Evolutionary conservation across 2,329 filamentous ascomycete genomes (phyloP), one percentile per base, ranked within the genome.

Genomic region (Venturia carpophila): DNA sequence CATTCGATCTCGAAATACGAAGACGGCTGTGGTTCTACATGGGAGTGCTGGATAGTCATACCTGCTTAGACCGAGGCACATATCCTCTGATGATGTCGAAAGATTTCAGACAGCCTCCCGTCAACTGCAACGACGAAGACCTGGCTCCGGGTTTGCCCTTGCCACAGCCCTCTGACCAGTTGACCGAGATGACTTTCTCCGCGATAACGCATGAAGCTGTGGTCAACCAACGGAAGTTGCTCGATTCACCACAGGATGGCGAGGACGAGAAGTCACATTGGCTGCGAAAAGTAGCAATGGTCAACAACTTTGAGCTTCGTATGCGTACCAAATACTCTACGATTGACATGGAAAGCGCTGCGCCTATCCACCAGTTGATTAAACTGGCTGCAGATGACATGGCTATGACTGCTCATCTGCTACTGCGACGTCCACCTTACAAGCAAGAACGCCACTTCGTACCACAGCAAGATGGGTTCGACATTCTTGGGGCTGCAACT

Each of bases 291-390:
- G 19, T 63, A 19, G 13, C 6, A 47, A 47, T 43, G 34, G 19
- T 63, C 17, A 42, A 19, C 41, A 21, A 63, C 19, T 43, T 63
- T 9, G 60, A 47, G 15, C 34, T 24, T n/a, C 34, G n/a, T 13
- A n/a, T n/a, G 37, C 24, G n/a, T 27, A 21, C 21, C 58, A 34
- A 34, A 17, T 60, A 30, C 34, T 60, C 58, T 21, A 27, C n/a
- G 21, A 55, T 55, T 55, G 58, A 60, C 37, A 34, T 27, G 19
- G 37, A n/a, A 21, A 42, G 21, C 30, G 34, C 60, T 13, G 21
- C 67, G 6, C 58, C 64, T 42, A 66, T 64, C 63, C 67, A 69
- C 37, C 41, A 64, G n/a, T 66, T 67, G 17, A 52, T 66, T 45
- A 63, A 67, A 24, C n/a, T 66, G 27, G 49, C 24, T 21, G 34